A percentile compares a stretch with the other conserved stretches of the same genome.
These are phyloP conservation scores for Aspergillus thermomutatus DNA, from an alignment of 2,329 filamentous ascomycete species.

Conservation along the genomic window DNA sequence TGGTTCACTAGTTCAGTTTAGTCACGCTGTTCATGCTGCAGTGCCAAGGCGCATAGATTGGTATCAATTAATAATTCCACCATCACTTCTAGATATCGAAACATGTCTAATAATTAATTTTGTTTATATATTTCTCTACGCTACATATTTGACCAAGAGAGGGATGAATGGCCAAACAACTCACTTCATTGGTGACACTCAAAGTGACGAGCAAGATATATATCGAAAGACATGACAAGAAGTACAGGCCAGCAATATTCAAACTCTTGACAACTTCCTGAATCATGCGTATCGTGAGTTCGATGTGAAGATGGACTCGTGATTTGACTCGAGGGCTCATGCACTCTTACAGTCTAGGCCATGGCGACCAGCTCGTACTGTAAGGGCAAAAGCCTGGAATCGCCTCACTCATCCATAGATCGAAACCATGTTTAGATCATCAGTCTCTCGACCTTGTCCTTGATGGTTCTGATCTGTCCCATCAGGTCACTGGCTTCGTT, in stretches of 20 bases:
- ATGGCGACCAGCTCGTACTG: neutral
- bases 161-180: neutral
- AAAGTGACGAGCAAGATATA: neutral
- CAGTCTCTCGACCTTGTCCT: constrained; percentile 93
- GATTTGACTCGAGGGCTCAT: neutral
- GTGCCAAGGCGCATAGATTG: neutral
- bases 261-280: neutral
- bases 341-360: neutral
- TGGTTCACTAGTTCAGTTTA: neutral
- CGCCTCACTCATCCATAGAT: neutral
- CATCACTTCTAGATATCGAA: neutral
- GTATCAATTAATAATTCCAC: neutral
- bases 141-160: neutral
- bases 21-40: neutral
- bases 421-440: constrained; percentile 66
- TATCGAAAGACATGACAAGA: neutral
- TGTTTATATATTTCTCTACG: neutral
- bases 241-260: neutral
- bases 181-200: neutral
- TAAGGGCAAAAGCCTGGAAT: neutral
- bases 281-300: neutral
- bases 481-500: constrained; percentile 88
- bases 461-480: constrained; percentile 80
- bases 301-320: neutral
- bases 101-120: neutral